Conservation (phyloP, 306 rosid genomes). For the Rosa lucieae region DNA sequence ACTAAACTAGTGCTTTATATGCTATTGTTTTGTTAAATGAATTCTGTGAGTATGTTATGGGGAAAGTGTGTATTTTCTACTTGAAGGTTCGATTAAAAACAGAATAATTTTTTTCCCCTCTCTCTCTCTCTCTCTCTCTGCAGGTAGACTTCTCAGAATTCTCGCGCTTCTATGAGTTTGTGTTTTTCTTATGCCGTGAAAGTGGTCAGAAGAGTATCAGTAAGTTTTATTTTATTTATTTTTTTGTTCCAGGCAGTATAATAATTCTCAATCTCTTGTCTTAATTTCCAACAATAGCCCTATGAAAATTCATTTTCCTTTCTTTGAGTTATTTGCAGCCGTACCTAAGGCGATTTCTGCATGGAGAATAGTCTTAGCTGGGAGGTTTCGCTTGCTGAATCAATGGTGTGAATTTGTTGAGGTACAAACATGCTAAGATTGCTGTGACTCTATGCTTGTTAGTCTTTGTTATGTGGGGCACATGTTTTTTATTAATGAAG, state of each 20-base stretch:
- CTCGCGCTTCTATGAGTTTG: slow-evolving; percentile 87
- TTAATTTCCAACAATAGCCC: slow-evolving; percentile 14
- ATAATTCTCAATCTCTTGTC: neutral
- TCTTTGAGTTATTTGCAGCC: slow-evolving; percentile 49
- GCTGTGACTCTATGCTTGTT: slow-evolving; percentile 11
- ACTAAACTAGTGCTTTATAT: too few species aligned
- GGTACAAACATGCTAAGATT: slow-evolving; percentile 48
- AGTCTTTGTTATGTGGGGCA: neutral
- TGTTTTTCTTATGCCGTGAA: slow-evolving; percentile 83
- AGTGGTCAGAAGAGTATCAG: slow-evolving; percentile 94
- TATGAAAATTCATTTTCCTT: slow-evolving; percentile 14
- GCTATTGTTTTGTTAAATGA: slow-evolving; percentile 13
- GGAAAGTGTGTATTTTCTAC: slow-evolving; percentile 7
- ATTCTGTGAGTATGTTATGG: slow-evolving; percentile 19
- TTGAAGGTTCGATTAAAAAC: neutral
- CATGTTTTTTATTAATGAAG: neutral
- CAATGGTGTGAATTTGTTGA: slow-evolving; percentile 96
- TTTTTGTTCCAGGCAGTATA: neutral
- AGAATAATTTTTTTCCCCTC: neutral
- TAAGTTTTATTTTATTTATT: slow-evolving; percentile 36
- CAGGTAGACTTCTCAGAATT: slow-evolving; percentile 72
- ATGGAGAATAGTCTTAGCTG: slow-evolving; percentile 84
- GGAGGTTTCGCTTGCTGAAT: slow-evolving; percentile 74
- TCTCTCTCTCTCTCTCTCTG: slow-evolving; percentile 22
- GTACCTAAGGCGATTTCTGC: slow-evolving; percentile 75